Percentiles rank a stretch among this genome's conserved stretches.
Evolutionary conservation across 148 eudicot genomes (phyloP).

Genomic region (Euryodendron excelsum): DNA sequence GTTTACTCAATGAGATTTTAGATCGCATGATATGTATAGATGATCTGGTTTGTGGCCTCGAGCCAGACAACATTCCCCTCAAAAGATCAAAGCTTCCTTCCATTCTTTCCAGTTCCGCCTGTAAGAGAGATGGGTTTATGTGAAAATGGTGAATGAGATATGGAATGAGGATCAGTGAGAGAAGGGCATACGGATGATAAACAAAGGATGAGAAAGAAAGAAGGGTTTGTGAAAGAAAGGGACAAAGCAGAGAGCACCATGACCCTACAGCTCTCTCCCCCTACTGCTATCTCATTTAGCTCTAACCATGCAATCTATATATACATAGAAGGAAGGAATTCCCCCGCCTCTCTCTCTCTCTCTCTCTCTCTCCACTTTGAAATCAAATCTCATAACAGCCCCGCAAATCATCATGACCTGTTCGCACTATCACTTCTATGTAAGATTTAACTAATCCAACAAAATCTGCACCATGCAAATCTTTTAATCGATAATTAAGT

Average conservation of each 20-base stretch:
- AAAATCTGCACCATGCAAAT: not conserved
- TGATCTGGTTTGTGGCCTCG: constrained; percentile 32
- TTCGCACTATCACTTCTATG: not conserved
- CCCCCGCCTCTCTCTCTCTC: too few species aligned
- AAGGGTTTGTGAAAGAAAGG: not conserved
- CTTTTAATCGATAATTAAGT: not conserved
- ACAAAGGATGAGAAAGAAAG: too few species aligned
- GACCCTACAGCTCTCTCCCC: constrained; percentile 3
- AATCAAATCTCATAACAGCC: too few species aligned
- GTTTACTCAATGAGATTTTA: too few species aligned
- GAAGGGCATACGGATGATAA: too few species aligned
- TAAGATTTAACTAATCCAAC: constrained; percentile 2
- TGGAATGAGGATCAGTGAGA: not conserved
- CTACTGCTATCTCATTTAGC: too few species aligned
- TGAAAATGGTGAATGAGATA: not conserved
- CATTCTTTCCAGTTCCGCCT: not conserved
- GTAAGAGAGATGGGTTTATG: too few species aligned
- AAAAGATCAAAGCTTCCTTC: constrained; percentile 20
- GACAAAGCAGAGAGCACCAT: constrained; percentile 1
- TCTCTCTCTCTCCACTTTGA: too few species aligned
- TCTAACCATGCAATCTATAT: too few species aligned
- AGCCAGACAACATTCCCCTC: constrained; percentile 55
- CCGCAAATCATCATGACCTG: too few species aligned
- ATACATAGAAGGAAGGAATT: too few species aligned
- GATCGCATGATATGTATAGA: not conserved